A percentile compares a stretch with the other conserved stretches of the same genome.
phyloP scores from a whole-genome alignment of 805 yeast species.

The Teunomyces barrocoloradensis region DNA sequence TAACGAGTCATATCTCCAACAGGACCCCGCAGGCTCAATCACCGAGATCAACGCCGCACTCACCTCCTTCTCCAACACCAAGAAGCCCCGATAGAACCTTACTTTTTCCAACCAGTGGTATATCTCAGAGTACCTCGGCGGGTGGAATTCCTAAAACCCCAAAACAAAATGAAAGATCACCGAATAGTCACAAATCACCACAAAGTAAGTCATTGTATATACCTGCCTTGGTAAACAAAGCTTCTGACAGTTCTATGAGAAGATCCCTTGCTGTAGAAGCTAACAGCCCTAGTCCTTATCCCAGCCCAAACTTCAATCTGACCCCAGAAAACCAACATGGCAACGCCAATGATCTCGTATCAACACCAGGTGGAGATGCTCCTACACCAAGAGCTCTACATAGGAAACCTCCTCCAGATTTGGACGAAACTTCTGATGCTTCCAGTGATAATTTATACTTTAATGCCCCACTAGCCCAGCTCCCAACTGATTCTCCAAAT shows the following conservation, averaged over 20 bases:
- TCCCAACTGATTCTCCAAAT: not conserved
- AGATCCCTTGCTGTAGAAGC: not conserved
- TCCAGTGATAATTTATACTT: constrained; percentile 7
- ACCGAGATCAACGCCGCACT: not conserved
- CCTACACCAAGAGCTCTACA: not conserved
- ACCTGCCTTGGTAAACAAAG: constrained; percentile 1
- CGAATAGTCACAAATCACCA: not conserved
- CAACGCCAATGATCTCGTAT: not conserved
- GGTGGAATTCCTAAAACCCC: not conserved
- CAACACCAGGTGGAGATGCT: not conserved
- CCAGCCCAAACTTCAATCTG: not conserved
- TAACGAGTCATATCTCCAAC: not conserved
- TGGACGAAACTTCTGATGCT: constrained; percentile 1
- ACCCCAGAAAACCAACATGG: not conserved
- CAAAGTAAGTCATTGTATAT: not conserved
- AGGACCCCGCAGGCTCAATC: not conserved
- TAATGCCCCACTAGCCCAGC: not conserved
- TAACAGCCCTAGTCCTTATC: not conserved
- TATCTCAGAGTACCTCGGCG: not conserved
- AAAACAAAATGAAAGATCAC: not conserved
- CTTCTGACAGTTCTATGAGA: not conserved
- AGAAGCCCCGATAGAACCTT: not conserved
- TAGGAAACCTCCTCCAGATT: constrained; percentile 7
- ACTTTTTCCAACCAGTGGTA: not conserved
- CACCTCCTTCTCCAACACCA: not conserved